Evolutionary conservation across 768 basidiomycete genomes (phyloP).

Genomic region (Hydnum rufescens): DNA sequence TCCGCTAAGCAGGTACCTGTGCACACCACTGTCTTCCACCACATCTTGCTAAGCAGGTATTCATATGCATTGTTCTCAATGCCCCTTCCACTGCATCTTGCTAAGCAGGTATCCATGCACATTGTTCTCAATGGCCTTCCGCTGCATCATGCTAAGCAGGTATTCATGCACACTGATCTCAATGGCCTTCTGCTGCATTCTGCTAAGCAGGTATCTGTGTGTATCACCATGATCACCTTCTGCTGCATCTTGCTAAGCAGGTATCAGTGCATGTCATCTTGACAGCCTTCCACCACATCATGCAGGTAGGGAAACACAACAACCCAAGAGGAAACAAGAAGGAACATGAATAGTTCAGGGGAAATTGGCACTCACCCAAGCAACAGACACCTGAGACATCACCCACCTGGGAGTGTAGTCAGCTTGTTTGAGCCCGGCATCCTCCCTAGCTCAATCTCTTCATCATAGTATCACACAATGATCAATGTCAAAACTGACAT

Average conservation of each 20-base stretch:
- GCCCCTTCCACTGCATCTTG: no score
- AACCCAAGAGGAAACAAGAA: not conserved
- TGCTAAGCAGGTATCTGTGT: no score
- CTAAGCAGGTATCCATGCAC: no score
- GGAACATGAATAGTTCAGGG: not conserved
- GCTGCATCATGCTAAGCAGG: no score
- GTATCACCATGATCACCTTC: no score
- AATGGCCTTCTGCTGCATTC: no score
- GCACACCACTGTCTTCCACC: not conserved
- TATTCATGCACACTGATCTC: no score
- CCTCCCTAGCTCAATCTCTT: slow-evolving; percentile 5
- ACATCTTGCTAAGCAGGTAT: not conserved
- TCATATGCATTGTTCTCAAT: not conserved
- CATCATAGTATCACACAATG: not conserved
- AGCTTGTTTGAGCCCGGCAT: slow-evolving; percentile 7
- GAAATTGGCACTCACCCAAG: slow-evolving; percentile 3
- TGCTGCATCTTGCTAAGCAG: no score
- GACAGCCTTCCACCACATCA: not conserved
- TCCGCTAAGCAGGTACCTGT: not conserved
- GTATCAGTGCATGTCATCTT: no score
- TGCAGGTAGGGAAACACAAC: not conserved
- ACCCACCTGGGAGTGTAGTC: slow-evolving; percentile 8
- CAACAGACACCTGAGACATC: not conserved
- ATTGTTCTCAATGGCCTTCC: no score
- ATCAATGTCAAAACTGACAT: slow-evolving; percentile 2